Conservation (phyloP, 2,329 filamentous ascomycete species). For the Xylaria sp. region DNA sequence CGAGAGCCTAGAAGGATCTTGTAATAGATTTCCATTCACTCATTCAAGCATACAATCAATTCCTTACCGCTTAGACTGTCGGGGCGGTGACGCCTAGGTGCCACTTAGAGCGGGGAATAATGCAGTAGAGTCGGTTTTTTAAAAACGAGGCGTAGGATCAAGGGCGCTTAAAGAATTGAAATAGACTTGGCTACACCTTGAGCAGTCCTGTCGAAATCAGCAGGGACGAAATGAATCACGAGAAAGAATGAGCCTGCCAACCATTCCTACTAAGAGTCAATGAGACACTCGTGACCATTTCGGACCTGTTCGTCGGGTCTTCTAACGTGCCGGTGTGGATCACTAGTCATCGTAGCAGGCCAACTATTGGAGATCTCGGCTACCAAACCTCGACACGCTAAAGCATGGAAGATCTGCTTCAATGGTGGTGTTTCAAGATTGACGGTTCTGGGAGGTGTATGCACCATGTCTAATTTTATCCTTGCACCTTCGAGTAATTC, state of each 20-base stretch:
- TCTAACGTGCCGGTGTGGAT: conserved; percentile 12
- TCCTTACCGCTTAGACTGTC: background rate
- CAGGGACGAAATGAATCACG: conserved; percentile 14
- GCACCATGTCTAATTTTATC: background rate
- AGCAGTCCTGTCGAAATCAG: conserved; percentile 7
- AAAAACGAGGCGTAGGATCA: conserved; percentile 10
- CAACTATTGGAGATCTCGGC: conserved; percentile 16
- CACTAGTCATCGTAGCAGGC: conserved; percentile 2
- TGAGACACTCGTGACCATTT: conserved; percentile 14
- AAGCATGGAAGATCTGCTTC: conserved; percentile 13
- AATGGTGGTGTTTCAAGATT: conserved; percentile 20
- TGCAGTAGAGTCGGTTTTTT: background rate
- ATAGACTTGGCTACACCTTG: conserved; percentile 22
- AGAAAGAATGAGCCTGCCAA: conserved; percentile 1
- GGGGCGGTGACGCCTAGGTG: conserved; percentile 6
- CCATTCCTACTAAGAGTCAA: background rate
- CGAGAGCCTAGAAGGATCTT: conserved; percentile 9
- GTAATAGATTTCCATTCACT: conserved; percentile 23
- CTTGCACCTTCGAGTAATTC: background rate
- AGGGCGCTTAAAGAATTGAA: conserved; percentile 27
- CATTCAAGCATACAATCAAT: conserved; percentile 9
- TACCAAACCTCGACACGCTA: conserved; percentile 7
- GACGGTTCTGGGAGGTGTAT: background rate
- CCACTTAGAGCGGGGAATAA: background rate
- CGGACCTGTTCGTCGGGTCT: conserved; percentile 13